phyloP scores from a whole-genome alignment of 2,329 filamentous ascomycete species.

The Dactylonectria estremocensis region DNA sequence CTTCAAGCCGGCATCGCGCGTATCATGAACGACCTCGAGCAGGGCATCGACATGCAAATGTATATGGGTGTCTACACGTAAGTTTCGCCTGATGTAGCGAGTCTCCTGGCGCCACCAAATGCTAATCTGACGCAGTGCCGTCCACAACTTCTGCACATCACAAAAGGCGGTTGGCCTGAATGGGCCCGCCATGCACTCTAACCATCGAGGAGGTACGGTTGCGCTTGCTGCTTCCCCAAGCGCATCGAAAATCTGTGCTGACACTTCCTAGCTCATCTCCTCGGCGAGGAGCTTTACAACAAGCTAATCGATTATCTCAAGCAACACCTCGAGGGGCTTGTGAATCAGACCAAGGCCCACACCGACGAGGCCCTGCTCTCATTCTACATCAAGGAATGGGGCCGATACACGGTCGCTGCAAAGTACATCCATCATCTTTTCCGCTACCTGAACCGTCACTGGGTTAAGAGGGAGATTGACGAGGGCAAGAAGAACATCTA shows the following conservation, averaged over 20 bases:
- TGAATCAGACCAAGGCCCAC: slow-evolving; percentile 82
- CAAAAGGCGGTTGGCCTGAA: slow-evolving; percentile 87
- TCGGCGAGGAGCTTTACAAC: slow-evolving; percentile 96
- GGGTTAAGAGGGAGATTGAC: slow-evolving; percentile 99
- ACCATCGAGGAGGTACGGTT: slow-evolving; percentile 73
- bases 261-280: slow-evolving; percentile 79
- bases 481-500: slow-evolving; percentile 99
- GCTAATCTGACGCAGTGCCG: slow-evolving; percentile 73
- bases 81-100: slow-evolving; percentile 27
- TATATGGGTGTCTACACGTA: slow-evolving; percentile 99
- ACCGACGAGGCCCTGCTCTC: slow-evolving; percentile 90
- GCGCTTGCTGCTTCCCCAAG: neutral
- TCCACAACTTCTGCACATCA: slow-evolving; percentile 99
- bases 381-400: slow-evolving; percentile 98
- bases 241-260: slow-evolving; percentile 24
- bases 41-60: slow-evolving; percentile 94
- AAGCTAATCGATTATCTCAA: slow-evolving; percentile 90
- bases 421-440: slow-evolving; percentile 99
- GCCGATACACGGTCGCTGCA: slow-evolving; percentile 92
- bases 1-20: slow-evolving; percentile 89
- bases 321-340: slow-evolving; percentile 80
- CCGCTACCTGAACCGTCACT: slow-evolving; percentile 95
- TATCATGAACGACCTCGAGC: slow-evolving; percentile 93
- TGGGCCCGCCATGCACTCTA: slow-evolving; percentile 56
- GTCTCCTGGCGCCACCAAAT: neutral